phyloP scores from a whole-genome alignment of 805 yeast genomes.

The Metschnikowia cubensis region DNA sequence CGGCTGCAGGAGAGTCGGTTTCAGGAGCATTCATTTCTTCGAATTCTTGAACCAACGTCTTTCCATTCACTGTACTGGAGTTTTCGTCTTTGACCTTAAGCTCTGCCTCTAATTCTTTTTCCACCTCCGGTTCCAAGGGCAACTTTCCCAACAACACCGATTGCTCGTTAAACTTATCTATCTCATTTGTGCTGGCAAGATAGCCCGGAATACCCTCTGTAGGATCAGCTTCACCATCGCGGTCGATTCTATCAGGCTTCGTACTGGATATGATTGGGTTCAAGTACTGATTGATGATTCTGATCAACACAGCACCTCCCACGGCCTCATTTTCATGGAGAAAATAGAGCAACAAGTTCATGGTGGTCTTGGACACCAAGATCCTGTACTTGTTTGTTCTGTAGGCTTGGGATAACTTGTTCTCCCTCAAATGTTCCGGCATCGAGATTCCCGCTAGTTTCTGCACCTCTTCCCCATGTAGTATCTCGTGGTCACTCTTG shows the following conservation, averaged over 20 bases:
- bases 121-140: constrained; percentile 83
- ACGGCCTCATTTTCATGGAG: constrained; percentile 87
- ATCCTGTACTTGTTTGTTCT: constrained; percentile 69
- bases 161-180: constrained; percentile 62
- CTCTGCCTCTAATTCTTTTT: constrained; percentile 80
- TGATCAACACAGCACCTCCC: constrained; percentile 84
- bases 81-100: constrained; percentile 71
- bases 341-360: constrained; percentile 79
- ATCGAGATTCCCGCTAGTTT: constrained; percentile 70
- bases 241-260: constrained; percentile 36
- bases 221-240: constrained; percentile 46
- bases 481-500: constrained; percentile 63
- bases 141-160: constrained; percentile 76
- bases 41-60: constrained; percentile 62
- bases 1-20: constrained; percentile 67
- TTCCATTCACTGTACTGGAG: constrained; percentile 30
- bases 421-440: constrained; percentile 77
- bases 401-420: constrained; percentile 75
- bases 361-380: constrained; percentile 74
- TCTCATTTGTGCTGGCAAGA: constrained; percentile 40
- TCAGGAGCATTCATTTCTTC: constrained; percentile 53
- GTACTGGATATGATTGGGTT: constrained; percentile 45
- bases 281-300: constrained; percentile 82
- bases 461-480: constrained; percentile 75
- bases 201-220: constrained; percentile 52